A percentile compares a stretch with the other conserved stretches of the same genome.
phyloP scores from a whole-genome alignment of 441 rosid species.

The Gossypium trilobum region DNA sequence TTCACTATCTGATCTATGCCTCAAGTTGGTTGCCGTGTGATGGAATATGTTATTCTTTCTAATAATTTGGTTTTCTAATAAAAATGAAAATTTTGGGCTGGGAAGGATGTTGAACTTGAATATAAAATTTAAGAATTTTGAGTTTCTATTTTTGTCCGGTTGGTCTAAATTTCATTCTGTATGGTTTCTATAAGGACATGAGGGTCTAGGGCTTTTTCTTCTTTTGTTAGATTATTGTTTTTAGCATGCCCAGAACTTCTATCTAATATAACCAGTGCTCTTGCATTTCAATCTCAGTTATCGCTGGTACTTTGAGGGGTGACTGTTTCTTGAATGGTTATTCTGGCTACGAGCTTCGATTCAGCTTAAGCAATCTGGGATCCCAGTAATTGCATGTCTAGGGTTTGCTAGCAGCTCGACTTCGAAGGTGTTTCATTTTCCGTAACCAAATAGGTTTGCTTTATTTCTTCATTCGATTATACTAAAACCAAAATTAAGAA shows the following conservation, averaged over 20 bases:
- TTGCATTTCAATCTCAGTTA: background rate
- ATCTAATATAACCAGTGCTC: background rate
- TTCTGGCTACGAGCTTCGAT: background rate
- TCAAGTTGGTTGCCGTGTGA: conserved; percentile 10
- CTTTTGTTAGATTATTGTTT: background rate
- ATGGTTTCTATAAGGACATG: background rate
- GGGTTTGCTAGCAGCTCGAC: conserved; percentile 10
- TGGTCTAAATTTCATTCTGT: background rate
- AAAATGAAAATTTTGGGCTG: background rate
- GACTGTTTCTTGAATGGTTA: conserved; percentile 5
- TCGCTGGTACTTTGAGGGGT: background rate
- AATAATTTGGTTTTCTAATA: background rate
- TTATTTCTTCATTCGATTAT: background rate
- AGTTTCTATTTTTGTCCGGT: background rate
- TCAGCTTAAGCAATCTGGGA: conserved; percentile 10
- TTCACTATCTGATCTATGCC: conserved; percentile 16
- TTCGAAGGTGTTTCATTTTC: background rate
- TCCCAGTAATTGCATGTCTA: conserved; percentile 4
- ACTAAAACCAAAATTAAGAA: background rate
- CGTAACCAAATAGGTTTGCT: background rate
- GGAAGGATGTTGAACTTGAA: conserved; percentile 2
- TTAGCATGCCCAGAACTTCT: background rate
- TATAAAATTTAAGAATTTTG: background rate
- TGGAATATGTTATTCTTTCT: background rate
- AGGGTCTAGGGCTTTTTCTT: background rate